Base-by-base conservation (phyloP, 768 basidiomycete genomes). In the Tulasnella sp. region DNA sequence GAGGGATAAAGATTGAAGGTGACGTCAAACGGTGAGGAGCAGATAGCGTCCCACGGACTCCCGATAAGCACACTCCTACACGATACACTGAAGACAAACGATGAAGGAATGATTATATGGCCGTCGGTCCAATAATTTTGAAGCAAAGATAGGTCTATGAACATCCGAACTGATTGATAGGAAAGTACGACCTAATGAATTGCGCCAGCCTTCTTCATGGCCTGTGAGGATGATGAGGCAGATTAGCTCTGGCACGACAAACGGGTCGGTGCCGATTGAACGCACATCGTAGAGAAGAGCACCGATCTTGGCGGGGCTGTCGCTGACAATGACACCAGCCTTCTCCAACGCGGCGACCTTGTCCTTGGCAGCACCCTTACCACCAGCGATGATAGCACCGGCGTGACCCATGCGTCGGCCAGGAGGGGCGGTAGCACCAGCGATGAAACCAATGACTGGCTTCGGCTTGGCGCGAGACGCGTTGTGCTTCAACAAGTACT, bases 391-490 rank as follows among this genome's bases (percentile, higher is more conserved):
- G 80, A 98, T 98, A 74, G 97, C 97, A 76, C 97, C 97, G 72
- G 95, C 95, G 78, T 98, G 95, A 63, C 95, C 94, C 95, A 98
- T 99, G 76, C 97, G 90, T 77, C 97, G 86, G 44, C 97, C 97
- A 42, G 97, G 97, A 69, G 97, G 97, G 52, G 97, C 97, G 72
- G 97, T 98, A 73, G 92, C 90, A 66, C 97, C 97, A 72, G 97
- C 97, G 78, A 99, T 98, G 82, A 99, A 99, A 42, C 91, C 92
- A 71, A 99, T 94, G 40, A 98, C 94, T 65, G 97, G 97, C 82
- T 99, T 99, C 72, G 93, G 93, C 75, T 89, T 84, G 71, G 81
- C 81, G 69, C 91, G 86, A 34, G 90, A 94, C 82, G 93, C 92
- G 85, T 99, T 99, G 84, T 92, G 90, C 80, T 86, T 85, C 79